Percentiles rank a stretch among this genome's conserved stretches.
phyloP scores from a whole-genome alignment of 371 early-diverging fungal genomes.

The Rhizopus stolonifer region DNA sequence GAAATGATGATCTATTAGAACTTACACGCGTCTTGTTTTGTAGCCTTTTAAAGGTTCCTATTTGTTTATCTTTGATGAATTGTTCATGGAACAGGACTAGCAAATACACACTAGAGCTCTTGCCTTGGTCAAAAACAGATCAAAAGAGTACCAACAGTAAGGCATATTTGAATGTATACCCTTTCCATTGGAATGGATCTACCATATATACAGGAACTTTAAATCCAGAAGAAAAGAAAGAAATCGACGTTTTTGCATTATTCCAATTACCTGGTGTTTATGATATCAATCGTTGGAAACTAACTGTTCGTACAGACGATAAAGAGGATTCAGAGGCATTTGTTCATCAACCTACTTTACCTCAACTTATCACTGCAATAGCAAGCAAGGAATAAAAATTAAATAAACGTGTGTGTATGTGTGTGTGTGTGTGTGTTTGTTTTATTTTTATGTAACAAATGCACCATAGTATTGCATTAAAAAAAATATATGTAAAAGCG shows the following conservation, averaged over 20 bases:
- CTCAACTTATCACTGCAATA: constrained; percentile 25
- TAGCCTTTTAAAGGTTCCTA: constrained; percentile 54
- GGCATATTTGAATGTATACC: constrained; percentile 37
- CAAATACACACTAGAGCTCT: constrained; percentile 54
- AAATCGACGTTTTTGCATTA: constrained; percentile 48
- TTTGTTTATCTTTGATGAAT: constrained; percentile 53
- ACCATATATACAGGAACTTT: constrained; percentile 56
- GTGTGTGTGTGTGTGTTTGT: neutral
- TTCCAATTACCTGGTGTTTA: constrained; percentile 67
- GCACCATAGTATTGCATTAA: too few relatives aligned
- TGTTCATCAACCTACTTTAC: constrained; percentile 31
- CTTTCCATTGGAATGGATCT: constrained; percentile 65
- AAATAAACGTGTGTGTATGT: neutral
- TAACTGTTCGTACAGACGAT: constrained; percentile 40
- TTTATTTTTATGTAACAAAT: neutral
- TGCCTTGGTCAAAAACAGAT: constrained; percentile 41
- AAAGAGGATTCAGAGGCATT: constrained; percentile 24
- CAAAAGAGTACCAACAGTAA: constrained; percentile 20
- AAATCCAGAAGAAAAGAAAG: constrained; percentile 50
- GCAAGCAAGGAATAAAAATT: constrained; percentile 3
- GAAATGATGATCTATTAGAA: neutral
- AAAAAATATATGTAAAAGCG: neutral
- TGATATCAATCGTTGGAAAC: constrained; percentile 74
- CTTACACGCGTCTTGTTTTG: neutral
- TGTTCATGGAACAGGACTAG: constrained; percentile 66